Percentiles rank a stretch among this genome's conserved stretches.
phyloP scores from a whole-genome alignment of 2,329 filamentous ascomycete species.

The Fusarium tanahbumbuense region DNA sequence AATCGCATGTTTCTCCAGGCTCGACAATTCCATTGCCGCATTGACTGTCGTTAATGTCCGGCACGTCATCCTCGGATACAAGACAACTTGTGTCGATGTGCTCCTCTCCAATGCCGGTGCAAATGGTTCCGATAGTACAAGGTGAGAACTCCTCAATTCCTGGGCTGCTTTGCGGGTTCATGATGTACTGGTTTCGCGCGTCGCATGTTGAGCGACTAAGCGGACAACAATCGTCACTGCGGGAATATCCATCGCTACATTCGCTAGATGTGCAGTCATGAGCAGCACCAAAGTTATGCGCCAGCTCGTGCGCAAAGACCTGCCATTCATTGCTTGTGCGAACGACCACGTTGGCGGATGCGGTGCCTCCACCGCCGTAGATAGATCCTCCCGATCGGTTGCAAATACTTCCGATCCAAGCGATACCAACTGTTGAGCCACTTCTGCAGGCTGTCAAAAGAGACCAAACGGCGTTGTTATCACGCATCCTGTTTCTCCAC shows the following conservation, averaged over 20 bases:
- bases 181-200: constrained; percentile 79
- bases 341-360: constrained; percentile 83
- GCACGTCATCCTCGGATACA: constrained; percentile 75
- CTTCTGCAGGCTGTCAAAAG: constrained; percentile 80
- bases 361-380: constrained; percentile 75
- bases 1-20: constrained; percentile 28
- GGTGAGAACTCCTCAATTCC: constrained; percentile 80
- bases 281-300: constrained; percentile 62
- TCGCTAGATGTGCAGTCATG: constrained; percentile 33
- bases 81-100: constrained; percentile 79
- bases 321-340: constrained; percentile 85
- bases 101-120: constrained; percentile 79
- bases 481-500: constrained; percentile 76
- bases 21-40: constrained; percentile 76
- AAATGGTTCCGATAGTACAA: constrained; percentile 88
- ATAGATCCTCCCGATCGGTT: constrained; percentile 56
- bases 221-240: constrained; percentile 70
- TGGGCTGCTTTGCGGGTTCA: constrained; percentile 83
- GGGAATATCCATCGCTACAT: constrained; percentile 4
- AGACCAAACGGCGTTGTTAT: constrained; percentile 90
- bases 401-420: constrained; percentile 88
- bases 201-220: constrained; percentile 73
- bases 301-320: constrained; percentile 88
- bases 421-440: constrained; percentile 81
- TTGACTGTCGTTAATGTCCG: constrained; percentile 78